Percentiles rank a stretch among this genome's conserved stretches.
Evolutionary conservation across 805 yeast genomes (phyloP).

Genomic region (Yarrowia sp.): DNA sequence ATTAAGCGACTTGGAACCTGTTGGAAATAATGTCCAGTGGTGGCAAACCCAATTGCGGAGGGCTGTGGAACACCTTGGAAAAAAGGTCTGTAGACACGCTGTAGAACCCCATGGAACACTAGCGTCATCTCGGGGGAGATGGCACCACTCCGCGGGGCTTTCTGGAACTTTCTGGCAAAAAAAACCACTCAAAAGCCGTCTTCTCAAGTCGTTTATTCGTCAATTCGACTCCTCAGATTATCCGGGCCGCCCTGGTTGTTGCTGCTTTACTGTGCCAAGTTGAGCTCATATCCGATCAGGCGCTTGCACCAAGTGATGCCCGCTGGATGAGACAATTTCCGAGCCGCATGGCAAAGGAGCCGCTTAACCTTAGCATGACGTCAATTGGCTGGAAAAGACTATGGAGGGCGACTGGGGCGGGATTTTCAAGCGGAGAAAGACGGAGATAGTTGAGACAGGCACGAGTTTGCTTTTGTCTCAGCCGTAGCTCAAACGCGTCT

Average conservation of each 20-base stretch:
- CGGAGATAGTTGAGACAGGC: background rate
- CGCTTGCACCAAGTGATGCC: slow-evolving; percentile 31
- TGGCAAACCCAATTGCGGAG: slow-evolving; percentile 29
- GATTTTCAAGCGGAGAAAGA: background rate
- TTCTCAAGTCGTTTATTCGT: background rate
- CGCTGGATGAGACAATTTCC: slow-evolving; percentile 10
- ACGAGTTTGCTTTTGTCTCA: background rate
- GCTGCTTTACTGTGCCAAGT: slow-evolving; percentile 25
- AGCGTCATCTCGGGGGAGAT: background rate
- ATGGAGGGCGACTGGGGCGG: background rate
- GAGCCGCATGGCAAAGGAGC: slow-evolving; percentile 32
- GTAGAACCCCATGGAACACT: slow-evolving; percentile 15
- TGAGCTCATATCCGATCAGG: slow-evolving; percentile 23
- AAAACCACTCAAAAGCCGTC: background rate
- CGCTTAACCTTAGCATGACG: slow-evolving; percentile 32
- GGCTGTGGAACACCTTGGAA: slow-evolving; percentile 27
- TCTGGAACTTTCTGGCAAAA: background rate
- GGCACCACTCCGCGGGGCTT: background rate
- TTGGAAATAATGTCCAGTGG: slow-evolving; percentile 23
- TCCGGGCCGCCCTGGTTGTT: slow-evolving; percentile 1
- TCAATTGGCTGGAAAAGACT: background rate
- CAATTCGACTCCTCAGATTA: background rate
- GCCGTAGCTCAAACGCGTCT: background rate
- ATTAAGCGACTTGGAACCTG: slow-evolving; percentile 37
- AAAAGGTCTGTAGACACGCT: slow-evolving; percentile 1